Conservation (phyloP, 768 basidiomycete genomes). For the Cytidiella melzeri region DNA sequence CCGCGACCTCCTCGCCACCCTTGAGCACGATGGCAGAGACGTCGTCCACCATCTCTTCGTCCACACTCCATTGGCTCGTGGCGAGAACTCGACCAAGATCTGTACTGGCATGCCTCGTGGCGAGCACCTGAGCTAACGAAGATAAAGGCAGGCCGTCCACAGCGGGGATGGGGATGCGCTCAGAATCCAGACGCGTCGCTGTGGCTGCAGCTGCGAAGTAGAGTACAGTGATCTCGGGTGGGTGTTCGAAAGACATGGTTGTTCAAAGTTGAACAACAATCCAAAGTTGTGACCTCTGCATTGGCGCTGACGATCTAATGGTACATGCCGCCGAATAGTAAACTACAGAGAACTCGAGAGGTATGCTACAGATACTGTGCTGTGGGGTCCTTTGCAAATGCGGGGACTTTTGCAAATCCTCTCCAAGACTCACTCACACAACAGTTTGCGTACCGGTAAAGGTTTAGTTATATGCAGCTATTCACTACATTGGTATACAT, state of each 20-base stretch:
- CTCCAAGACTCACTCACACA: too few species aligned
- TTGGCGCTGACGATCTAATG: too few species aligned
- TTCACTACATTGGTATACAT: too few species aligned
- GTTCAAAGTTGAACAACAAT: neutral
- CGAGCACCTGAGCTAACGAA: constrained; percentile 44
- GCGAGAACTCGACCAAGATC: constrained; percentile 48
- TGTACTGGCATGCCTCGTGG: constrained; percentile 47
- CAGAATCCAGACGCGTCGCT: constrained; percentile 50
- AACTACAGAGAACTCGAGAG: too few species aligned
- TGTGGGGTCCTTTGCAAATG: too few species aligned
- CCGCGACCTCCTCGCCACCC: constrained; percentile 73
- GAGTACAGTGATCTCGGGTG: constrained; percentile 34
- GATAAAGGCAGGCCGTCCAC: constrained; percentile 38
- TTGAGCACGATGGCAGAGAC: constrained; percentile 40
- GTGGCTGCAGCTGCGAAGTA: constrained; percentile 67
- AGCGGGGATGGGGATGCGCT: constrained; percentile 43
- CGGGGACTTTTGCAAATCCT: too few species aligned
- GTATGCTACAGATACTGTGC: too few species aligned
- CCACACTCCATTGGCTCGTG: constrained; percentile 70
- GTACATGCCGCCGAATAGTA: too few species aligned
- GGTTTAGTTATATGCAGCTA: too few species aligned
- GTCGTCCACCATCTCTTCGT: constrained; percentile 73
- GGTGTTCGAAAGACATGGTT: neutral
- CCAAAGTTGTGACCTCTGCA: too few species aligned
- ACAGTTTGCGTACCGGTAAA: too few species aligned